Evolutionary conservation across 2,329 filamentous ascomycete species (phyloP), one percentile per base, ranked within the genome.

Genomic region (Teratosphaeria zuluensis): DNA sequence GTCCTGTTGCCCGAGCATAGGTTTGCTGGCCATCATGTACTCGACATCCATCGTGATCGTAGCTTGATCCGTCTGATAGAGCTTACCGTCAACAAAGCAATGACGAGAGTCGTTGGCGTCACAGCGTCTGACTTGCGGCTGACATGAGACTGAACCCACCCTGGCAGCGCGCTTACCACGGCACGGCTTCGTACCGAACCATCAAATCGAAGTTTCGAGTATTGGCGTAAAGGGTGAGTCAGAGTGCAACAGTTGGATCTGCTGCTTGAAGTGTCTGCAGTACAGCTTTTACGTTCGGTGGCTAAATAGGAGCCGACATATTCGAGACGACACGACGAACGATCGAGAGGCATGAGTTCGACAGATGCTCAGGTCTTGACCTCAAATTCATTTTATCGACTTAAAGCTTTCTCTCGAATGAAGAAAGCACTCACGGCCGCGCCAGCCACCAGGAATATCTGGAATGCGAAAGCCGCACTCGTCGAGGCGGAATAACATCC

Each of bases 401-500:
- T 64, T 54, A 71, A 55, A 3, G 63, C 62, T 55, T 77, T 78
- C 65, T 79, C 77, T 54, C 67, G 68, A 28, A 79, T 76, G 19
- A 75, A 76, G 73, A 75, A 78, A 16, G 75, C 73, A 59, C 71
- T 72, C 0, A 76, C 51, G 3, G 75, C 74, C 35, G 81, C 78
- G 53, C 80, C 78, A 51, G 75, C 70, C 3, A 81, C 78, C n/a
- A 84, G 68, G 2, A 67, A 72, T 57, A 80, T 70, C 68, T 80
- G 73, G 33, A 84, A 74, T 1, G 66, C 73, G 66, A 84, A 80
- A 0, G 81, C 80, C 30, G 76, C 75, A 58, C 77, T 76, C 6
- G 77, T 80, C 48, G 81, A 79, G 65, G 74, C 75, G 51, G 84
- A 82, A 71, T 92, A 92, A 69, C 86, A 89, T 31, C 75, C 73